phyloP scores from a whole-genome alignment of 108 stramenopile species.

The Schizochytrium sp. region DNA sequence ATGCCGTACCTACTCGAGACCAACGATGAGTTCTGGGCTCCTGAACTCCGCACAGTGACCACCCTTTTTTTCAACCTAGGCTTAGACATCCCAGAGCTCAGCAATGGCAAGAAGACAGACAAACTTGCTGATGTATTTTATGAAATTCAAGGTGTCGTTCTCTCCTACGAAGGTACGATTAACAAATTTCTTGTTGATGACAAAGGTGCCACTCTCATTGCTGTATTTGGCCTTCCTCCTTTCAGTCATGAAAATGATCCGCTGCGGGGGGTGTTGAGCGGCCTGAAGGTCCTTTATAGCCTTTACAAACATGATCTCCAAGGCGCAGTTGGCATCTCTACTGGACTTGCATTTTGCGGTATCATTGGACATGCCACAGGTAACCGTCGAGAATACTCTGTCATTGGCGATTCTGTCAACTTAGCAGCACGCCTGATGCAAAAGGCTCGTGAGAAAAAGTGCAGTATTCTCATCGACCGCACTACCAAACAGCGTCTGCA shows the following conservation, averaged over 20 bases:
- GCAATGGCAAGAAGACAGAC: constrained; percentile 70
- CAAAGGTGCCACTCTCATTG: constrained; percentile 78
- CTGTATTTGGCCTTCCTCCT: constrained; percentile 77
- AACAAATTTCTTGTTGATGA: constrained; percentile 81
- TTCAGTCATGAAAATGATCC: constrained; percentile 72
- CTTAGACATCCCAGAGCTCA: constrained; percentile 67
- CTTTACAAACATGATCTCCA: constrained; percentile 66
- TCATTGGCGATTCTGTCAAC: constrained; percentile 78
- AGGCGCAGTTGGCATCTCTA: constrained; percentile 73
- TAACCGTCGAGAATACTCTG: constrained; percentile 76
- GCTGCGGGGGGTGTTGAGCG: constrained; percentile 71
- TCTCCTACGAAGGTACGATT: constrained; percentile 73
- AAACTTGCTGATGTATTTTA: constrained; percentile 1
- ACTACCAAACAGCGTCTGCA: background rate
- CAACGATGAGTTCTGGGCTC: constrained; percentile 69
- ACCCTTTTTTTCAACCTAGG: constrained; percentile 78
- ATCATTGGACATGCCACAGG: constrained; percentile 69
- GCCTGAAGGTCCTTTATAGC: constrained; percentile 66
- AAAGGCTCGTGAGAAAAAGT: constrained; percentile 32
- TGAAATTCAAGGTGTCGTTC: constrained; percentile 12
- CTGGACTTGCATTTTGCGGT: constrained; percentile 77
- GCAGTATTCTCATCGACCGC: constrained; percentile 25
- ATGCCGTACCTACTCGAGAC: constrained; percentile 40
- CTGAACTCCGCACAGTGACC: constrained; percentile 72
- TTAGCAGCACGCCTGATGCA: constrained; percentile 77